Evolutionary conservation across 1,139 yeast species (phyloP).

Genomic region (Pichia sp.): DNA sequence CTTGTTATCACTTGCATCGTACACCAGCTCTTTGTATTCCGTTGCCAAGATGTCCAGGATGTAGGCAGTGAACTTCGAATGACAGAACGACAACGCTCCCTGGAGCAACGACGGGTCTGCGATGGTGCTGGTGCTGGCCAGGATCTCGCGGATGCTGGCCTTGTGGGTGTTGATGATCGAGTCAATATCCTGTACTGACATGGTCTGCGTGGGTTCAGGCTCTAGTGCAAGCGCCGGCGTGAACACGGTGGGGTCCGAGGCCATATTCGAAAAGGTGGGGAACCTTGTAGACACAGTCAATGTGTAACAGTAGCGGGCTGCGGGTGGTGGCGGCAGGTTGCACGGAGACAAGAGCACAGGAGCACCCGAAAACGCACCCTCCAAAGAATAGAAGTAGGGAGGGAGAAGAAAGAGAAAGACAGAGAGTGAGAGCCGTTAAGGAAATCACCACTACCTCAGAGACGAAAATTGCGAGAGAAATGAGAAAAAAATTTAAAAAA

Average conservation of each 20-base stretch:
- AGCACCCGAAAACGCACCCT: not conserved
- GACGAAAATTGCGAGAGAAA: not conserved
- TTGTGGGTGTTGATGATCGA: conserved; percentile 21
- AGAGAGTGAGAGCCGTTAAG: not conserved
- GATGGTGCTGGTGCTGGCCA: conserved; percentile 18
- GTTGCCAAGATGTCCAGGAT: conserved; percentile 35
- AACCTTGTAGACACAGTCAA: not conserved
- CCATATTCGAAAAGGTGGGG: not conserved
- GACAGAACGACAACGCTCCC: conserved; percentile 43
- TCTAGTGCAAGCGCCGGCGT: not conserved
- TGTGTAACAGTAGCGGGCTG: not conserved
- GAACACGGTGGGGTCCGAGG: conserved; percentile 1
- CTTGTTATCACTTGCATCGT: not conserved
- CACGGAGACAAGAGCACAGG: not conserved
- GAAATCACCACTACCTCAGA: not conserved
- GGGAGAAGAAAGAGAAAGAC: not conserved
- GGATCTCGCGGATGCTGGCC: conserved; percentile 22
- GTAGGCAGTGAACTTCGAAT: conserved; percentile 41
- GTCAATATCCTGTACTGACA: conserved; percentile 19
- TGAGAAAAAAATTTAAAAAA: not conserved
- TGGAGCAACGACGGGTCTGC: conserved; percentile 42
- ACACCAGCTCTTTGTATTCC: conserved; percentile 5
- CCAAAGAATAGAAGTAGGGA: not conserved
- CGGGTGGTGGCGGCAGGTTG: not conserved
- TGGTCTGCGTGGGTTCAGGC: not conserved